phyloP scores from a whole-genome alignment of 306 rosid genomes.

The Ormosia emarginata region DNA sequence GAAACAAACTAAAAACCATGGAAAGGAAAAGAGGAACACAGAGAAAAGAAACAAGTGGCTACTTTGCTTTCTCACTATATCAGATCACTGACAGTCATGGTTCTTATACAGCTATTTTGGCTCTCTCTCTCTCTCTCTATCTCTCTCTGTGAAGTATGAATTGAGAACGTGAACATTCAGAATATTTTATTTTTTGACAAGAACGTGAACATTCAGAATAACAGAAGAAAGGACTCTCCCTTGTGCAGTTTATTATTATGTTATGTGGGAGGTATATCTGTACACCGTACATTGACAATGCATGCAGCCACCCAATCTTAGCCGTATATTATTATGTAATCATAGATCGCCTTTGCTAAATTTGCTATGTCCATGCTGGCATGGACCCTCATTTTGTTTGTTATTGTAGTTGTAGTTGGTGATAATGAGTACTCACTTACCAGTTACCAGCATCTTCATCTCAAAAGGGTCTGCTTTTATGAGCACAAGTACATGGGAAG shows the following conservation, averaged over 20 bases:
- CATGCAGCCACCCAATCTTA: not conserved
- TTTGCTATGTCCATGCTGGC: not conserved
- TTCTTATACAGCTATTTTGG: not conserved
- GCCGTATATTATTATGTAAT: conserved; percentile 14
- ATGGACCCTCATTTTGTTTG: conserved; percentile 11
- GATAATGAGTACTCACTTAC: not conserved
- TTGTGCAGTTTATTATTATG: not conserved
- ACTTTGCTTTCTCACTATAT: not conserved
- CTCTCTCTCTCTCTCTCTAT: not conserved
- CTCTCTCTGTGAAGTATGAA: not conserved
- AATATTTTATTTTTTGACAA: too few relatives aligned
- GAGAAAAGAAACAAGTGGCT: conserved; percentile 9
- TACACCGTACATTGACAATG: not conserved
- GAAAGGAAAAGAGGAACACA: not conserved
- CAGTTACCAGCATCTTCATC: too few relatives aligned
- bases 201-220: not conserved
- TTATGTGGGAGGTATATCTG: not conserved
- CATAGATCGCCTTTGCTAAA: not conserved
- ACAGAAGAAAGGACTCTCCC: not conserved
- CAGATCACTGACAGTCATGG: not conserved
- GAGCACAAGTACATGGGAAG: too few relatives aligned
- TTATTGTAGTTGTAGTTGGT: not conserved
- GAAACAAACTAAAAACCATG: not conserved
- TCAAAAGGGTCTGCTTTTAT: too few relatives aligned
- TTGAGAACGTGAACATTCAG: not conserved